A percentile compares a stretch with the other conserved stretches of the same genome.
Evolutionary conservation across 108 stramenopile genomes (phyloP).

Genomic region (Schizochytrium sp.): DNA sequence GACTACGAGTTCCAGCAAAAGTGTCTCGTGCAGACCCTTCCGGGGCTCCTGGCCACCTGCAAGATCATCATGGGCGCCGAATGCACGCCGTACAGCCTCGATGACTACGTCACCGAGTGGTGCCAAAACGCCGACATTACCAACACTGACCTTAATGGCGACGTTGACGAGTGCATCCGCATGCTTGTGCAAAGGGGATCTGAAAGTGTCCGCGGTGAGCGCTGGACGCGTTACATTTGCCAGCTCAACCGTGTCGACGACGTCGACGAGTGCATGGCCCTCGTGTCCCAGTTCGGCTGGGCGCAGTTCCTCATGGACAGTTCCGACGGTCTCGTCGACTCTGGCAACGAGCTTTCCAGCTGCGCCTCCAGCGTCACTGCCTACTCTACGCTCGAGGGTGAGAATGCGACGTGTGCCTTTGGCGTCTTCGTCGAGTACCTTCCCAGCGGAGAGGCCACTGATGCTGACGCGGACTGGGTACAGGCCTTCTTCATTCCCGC

Average conservation of each 20-base stretch:
- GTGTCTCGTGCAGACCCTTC: background rate
- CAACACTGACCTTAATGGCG: background rate
- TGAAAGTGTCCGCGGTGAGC: background rate
- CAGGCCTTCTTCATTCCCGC: slow-evolving; percentile 10
- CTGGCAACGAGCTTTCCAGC: background rate
- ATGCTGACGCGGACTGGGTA: background rate
- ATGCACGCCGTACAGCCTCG: background rate
- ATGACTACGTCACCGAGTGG: background rate
- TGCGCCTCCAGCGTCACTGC: background rate
- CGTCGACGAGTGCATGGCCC: background rate
- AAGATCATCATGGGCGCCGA: background rate
- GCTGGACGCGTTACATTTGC: background rate
- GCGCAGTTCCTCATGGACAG: background rate
- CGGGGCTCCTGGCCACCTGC: background rate
- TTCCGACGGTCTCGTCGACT: background rate
- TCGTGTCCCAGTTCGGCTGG: background rate
- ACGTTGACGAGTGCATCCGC: background rate
- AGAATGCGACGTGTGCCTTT: background rate
- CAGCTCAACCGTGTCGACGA: background rate
- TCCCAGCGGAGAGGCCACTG: no score
- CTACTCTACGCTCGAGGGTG: background rate
- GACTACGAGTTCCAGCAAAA: background rate
- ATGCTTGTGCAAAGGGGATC: background rate
- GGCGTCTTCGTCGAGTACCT: background rate
- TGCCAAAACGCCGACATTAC: background rate